Evolutionary conservation across 306 rosid species (phyloP).

Genomic region (Mimosa bimucronata): DNA sequence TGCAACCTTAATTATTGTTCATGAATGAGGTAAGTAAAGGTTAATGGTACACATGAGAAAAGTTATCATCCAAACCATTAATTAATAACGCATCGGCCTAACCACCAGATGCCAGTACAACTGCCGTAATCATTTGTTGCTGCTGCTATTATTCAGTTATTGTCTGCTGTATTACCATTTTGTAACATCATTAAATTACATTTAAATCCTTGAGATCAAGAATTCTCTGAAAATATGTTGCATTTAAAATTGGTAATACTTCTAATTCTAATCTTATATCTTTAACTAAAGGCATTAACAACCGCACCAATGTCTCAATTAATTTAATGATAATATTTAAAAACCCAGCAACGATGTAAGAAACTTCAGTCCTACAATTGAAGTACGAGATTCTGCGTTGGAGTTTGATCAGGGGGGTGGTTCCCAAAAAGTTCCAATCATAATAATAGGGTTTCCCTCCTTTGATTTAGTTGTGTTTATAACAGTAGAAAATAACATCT

Average conservation of each 20-base stretch:
- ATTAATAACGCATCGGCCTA: neutral
- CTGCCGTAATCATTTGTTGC: neutral
- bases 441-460: neutral
- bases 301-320: neutral
- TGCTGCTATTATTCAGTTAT: neutral
- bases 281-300: neutral
- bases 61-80: neutral
- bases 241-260: neutral
- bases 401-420: neutral
- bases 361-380: neutral
- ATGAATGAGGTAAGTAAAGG: neutral
- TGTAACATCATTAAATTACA: neutral
- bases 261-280: neutral
- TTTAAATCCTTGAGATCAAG: neutral
- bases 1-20: constrained; percentile 16
- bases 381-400: neutral
- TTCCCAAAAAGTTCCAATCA: neutral
- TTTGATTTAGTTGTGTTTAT: neutral
- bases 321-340: neutral
- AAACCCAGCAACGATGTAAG: neutral
- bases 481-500: constrained; percentile 12
- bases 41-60: neutral
- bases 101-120: neutral
- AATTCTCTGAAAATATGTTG: neutral
- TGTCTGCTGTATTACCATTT: neutral